These are phyloP conservation scores for Eutrema japonicum DNA, from an alignment of 345 rosid genomes.

Conservation along the genomic window DNA sequence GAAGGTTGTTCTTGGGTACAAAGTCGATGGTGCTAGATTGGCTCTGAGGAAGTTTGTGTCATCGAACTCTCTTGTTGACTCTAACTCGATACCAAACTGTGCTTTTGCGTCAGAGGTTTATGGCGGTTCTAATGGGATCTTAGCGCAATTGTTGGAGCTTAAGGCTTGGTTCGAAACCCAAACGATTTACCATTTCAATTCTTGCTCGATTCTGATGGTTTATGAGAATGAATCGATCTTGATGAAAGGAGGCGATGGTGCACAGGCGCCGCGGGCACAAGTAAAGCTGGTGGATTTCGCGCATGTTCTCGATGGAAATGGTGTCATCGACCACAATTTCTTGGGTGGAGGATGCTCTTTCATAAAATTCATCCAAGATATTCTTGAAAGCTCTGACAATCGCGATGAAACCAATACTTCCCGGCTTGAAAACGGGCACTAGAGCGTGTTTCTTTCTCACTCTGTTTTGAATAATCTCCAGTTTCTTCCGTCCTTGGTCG, in stretches of 20 bases:
- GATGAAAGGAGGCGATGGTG: constrained; percentile 40
- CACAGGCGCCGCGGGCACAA: constrained; percentile 35
- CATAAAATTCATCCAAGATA: constrained; percentile 72
- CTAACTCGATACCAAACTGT: constrained; percentile 55
- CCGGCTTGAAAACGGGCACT: constrained; percentile 24
- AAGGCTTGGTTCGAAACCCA: constrained; percentile 94
- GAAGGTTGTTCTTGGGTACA: constrained; percentile 52
- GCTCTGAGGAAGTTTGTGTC: constrained; percentile 85
- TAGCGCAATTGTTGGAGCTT: constrained; percentile 73
- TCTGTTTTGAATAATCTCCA: constrained; percentile 21
- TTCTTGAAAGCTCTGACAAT: constrained; percentile 53
- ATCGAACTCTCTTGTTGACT: constrained; percentile 48
- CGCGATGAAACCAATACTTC: constrained; percentile 28
- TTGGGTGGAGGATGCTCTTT: constrained; percentile 90
- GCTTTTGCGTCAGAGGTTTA: constrained; percentile 59
- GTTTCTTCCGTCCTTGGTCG: constrained; percentile 1
- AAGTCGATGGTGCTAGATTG: constrained; percentile 53
- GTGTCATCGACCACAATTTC: constrained; percentile 89
- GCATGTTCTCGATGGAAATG: constrained; percentile 72
- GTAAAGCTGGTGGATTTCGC: constrained; percentile 92
- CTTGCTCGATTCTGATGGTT: constrained; percentile 75
- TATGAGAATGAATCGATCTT: constrained; percentile 55
- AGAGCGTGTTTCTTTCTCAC: not conserved
- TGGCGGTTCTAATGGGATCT: constrained; percentile 72
- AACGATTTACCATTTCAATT: constrained; percentile 71